A percentile compares a stretch with the other conserved stretches of the same genome.
These are phyloP conservation scores for Phytophthora sp. DNA, from an alignment of 352 stramenopile species.

Conservation along the genomic window DNA sequence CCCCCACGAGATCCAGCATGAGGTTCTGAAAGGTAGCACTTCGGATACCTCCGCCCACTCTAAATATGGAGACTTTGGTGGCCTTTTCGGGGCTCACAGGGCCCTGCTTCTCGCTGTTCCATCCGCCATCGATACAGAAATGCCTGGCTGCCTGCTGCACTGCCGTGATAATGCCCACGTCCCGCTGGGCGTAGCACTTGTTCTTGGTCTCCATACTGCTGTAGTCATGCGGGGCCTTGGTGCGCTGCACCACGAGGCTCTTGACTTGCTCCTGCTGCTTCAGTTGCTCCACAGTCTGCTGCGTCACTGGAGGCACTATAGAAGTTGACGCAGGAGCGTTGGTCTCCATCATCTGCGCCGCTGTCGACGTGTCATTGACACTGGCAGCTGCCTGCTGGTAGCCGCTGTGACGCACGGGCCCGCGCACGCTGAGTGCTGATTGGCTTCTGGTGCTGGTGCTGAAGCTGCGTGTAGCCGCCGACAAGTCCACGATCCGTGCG, in stretches of 20 bases:
- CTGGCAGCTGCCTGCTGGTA: conserved; percentile 11
- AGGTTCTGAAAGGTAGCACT: conserved; percentile 54
- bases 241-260: conserved; percentile 25
- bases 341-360: neutral
- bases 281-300: conserved; percentile 23
- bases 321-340: conserved; percentile 7
- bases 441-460: conserved; percentile 7
- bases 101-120: conserved; percentile 15
- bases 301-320: conserved; percentile 6
- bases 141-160: conserved; percentile 22
- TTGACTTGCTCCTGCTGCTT: conserved; percentile 27
- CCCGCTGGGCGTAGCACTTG: conserved; percentile 42
- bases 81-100: conserved; percentile 20
- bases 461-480: conserved; percentile 5
- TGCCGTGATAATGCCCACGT: conserved; percentile 42
- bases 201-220: conserved; percentile 25
- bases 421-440: conserved; percentile 23
- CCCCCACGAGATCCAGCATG: conserved; percentile 50
- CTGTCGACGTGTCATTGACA: conserved; percentile 7
- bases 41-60: conserved; percentile 32
- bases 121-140: conserved; percentile 35
- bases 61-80: conserved; percentile 45
- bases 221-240: conserved; percentile 36
- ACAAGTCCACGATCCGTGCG: conserved; percentile 18
- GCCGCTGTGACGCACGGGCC: conserved; percentile 22